Evolutionary conservation across 106 monocot species (phyloP).

Genomic region (Platanthera guangdongensis): DNA sequence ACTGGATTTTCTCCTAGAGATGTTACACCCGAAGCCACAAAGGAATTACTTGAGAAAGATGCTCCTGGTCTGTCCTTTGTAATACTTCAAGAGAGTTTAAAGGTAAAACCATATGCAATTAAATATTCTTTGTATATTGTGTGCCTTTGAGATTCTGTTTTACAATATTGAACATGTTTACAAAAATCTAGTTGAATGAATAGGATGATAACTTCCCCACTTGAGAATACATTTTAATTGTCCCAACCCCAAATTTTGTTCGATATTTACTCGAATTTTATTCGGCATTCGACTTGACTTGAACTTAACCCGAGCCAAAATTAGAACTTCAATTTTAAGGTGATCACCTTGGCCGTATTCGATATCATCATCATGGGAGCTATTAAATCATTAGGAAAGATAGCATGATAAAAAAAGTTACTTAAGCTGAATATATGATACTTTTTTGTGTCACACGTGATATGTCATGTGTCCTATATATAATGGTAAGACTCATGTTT

Average conservation of each 20-base stretch:
- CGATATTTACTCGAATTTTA: not conserved
- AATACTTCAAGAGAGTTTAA: slow-evolving; percentile 92
- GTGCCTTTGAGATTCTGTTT: not conserved
- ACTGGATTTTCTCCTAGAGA: slow-evolving; percentile 97
- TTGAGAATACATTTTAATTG: not conserved
- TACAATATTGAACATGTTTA: not conserved
- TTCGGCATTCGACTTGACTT: not conserved
- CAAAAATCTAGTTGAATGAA: not conserved
- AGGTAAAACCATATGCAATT: slow-evolving; percentile 34
- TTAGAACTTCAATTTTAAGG: too few relatives aligned
- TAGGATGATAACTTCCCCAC: not conserved
- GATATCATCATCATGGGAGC: too few relatives aligned
- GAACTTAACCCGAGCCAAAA: not conserved
- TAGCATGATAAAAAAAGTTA: too few relatives aligned
- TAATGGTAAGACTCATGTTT: too few relatives aligned
- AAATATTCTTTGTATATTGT: slow-evolving; percentile 4
- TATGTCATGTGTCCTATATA: too few relatives aligned
- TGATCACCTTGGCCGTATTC: too few relatives aligned
- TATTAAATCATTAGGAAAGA: too few relatives aligned
- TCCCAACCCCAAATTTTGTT: not conserved
- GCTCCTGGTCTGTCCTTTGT: slow-evolving; percentile 68
- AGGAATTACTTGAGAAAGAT: slow-evolving; percentile 68
- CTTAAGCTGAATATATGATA: too few relatives aligned
- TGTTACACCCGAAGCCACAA: slow-evolving; percentile 96
- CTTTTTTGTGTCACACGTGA: too few relatives aligned